phyloP scores from a whole-genome alignment of 495 filamentous ascomycete genomes.

The Aspergillus funiculosus region DNA sequence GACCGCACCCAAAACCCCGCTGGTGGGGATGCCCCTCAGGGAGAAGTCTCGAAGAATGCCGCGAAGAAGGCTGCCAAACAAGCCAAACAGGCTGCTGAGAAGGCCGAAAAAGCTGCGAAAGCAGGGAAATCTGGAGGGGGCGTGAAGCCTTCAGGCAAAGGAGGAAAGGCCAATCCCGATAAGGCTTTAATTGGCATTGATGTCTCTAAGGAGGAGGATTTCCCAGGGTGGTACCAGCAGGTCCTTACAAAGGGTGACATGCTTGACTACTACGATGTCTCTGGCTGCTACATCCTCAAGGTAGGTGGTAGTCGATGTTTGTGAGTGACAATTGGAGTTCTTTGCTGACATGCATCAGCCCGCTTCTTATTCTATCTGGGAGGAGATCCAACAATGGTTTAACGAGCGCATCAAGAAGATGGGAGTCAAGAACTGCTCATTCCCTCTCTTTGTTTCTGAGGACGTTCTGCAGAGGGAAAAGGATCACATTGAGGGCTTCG shows the following conservation, averaged over 20 bases:
- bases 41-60: conserved; percentile 62
- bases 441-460: conserved; percentile 87
- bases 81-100: conserved; percentile 60
- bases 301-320: conserved; percentile 24
- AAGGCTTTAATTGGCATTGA: conserved; percentile 81
- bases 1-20: conserved; percentile 42
- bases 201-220: conserved; percentile 75
- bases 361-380: conserved; percentile 86
- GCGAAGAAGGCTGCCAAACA: conserved; percentile 62
- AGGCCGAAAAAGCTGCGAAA: conserved; percentile 66
- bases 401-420: conserved; percentile 77
- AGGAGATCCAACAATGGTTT: conserved; percentile 85
- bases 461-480: conserved; percentile 92
- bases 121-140: conserved; percentile 61
- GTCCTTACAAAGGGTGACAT: conserved; percentile 91
- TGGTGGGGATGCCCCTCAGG: conserved; percentile 31
- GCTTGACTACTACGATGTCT: conserved; percentile 91
- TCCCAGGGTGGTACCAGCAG: conserved; percentile 92
- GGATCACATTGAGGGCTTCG: conserved; percentile 95
- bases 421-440: conserved; percentile 90
- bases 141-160: conserved; percentile 40
- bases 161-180: conserved; percentile 43
- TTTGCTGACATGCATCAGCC: conserved; percentile 38
- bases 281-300: conserved; percentile 91
- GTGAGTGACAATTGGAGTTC: not conserved